phyloP scores from a whole-genome alignment of 495 filamentous ascomycete species.

The Aspergillus mulundensis region DNA sequence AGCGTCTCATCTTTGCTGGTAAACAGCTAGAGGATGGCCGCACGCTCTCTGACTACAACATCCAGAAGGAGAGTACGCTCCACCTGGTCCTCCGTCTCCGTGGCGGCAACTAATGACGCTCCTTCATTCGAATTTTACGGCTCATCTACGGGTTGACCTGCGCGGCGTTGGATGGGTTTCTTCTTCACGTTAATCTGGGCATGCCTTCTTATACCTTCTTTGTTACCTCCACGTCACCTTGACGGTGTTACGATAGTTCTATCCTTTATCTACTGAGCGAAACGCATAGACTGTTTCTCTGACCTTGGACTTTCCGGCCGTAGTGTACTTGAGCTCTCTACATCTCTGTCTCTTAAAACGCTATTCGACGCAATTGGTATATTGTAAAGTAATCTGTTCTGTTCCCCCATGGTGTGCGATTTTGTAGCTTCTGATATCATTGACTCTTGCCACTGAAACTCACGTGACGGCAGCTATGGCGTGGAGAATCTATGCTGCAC shows the following conservation, averaged over 20 bases:
- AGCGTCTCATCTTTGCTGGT: conserved; percentile 85
- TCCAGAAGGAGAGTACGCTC: conserved; percentile 88
- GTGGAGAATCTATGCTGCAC: neutral
- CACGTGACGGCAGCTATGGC: conserved; percentile 9
- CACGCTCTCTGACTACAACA: conserved; percentile 86
- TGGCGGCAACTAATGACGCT: conserved; percentile 63
- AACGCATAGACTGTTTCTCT: conserved; percentile 2
- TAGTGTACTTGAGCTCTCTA: no score
- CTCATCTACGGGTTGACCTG: conserved; percentile 33
- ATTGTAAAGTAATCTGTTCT: no score
- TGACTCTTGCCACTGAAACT: neutral
- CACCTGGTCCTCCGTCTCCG: conserved; percentile 85
- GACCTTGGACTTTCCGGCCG: no score
- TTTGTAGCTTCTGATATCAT: no score
- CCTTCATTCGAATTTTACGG: conserved; percentile 19
- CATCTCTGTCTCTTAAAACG: no score
- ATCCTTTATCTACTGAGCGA: conserved; percentile 11
- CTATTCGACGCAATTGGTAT: no score
- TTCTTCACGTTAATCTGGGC: conserved; percentile 27
- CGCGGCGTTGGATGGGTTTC: conserved; percentile 44
- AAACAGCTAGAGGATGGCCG: conserved; percentile 88
- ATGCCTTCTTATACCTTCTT: conserved; percentile 34
- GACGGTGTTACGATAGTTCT: conserved; percentile 20
- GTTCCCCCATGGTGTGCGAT: no score
- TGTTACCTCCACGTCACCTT: conserved; percentile 10